These are phyloP conservation scores for Coprinellus micaceus DNA, from an alignment of 768 basidiomycete species.

Conservation along the genomic window DNA sequence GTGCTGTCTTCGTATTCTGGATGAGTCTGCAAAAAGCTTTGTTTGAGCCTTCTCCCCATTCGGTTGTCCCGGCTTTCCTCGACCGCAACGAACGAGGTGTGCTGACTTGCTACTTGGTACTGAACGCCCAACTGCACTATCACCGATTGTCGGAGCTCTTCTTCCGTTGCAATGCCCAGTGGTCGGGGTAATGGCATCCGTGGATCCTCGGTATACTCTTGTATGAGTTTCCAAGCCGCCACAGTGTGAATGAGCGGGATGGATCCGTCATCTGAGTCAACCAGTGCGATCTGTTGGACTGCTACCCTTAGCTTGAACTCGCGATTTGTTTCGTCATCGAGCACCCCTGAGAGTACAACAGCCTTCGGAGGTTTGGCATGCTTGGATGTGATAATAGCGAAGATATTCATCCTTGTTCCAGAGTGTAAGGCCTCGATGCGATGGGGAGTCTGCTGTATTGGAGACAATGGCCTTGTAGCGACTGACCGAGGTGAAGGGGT, in stretches of 20 bases:
- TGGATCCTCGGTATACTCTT: constrained; percentile 39
- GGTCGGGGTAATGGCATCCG: constrained; percentile 30
- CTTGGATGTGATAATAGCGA: constrained; percentile 29
- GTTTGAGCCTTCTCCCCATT: not conserved
- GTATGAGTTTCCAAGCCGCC: constrained; percentile 52
- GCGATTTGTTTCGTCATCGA: constrained; percentile 28
- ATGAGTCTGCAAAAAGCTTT: not conserved
- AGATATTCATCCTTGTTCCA: constrained; percentile 32
- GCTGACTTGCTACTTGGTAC: constrained; percentile 49
- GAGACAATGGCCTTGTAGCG: constrained; percentile 23
- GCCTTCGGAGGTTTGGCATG: constrained; percentile 26
- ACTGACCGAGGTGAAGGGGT: constrained; percentile 17
- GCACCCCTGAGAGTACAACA: constrained; percentile 31
- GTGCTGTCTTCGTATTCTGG: constrained; percentile 1
- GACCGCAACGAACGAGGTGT: constrained; percentile 58
- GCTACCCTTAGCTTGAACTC: constrained; percentile 29
- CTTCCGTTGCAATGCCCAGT: constrained; percentile 24
- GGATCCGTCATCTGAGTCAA: constrained; percentile 27
- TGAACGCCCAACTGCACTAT: constrained; percentile 47
- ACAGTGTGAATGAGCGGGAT: constrained; percentile 48
- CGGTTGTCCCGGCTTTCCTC: constrained; percentile 19
- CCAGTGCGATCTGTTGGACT: constrained; percentile 27
- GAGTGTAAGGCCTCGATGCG: constrained; percentile 31
- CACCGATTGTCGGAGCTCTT: constrained; percentile 37
- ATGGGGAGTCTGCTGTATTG: constrained; percentile 34